phyloP scores from a whole-genome alignment of 768 basidiomycete species.

The Boletales sp. region DNA sequence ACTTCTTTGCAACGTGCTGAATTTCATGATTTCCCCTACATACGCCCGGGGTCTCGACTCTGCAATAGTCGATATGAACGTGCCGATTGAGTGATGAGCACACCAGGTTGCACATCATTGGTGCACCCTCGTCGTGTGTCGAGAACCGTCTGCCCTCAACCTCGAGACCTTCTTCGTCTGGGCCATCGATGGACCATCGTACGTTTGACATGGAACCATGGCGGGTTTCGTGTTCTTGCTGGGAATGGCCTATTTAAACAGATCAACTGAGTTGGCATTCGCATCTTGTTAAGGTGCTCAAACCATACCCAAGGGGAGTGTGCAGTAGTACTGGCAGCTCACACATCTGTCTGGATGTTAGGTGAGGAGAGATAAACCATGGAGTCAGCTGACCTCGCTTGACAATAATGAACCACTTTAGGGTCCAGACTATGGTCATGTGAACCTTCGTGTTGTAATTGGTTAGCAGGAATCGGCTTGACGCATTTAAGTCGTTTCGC shows the following conservation, averaged over 20 bases:
- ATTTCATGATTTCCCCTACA: slow-evolving; percentile 41
- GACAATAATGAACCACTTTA: slow-evolving; percentile 49
- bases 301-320: slow-evolving; percentile 44
- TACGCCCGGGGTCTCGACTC: slow-evolving; percentile 28
- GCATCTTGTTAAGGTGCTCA: too few species aligned
- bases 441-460: slow-evolving; percentile 40
- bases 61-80: slow-evolving; percentile 53
- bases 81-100: slow-evolving; percentile 53
- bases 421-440: slow-evolving; percentile 47
- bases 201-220: slow-evolving; percentile 61
- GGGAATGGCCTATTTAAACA: slow-evolving; percentile 43
- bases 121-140: slow-evolving; percentile 51
- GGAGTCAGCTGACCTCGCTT: slow-evolving; percentile 35
- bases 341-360: slow-evolving; percentile 37
- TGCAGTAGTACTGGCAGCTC: slow-evolving; percentile 57
- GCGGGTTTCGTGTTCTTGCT: slow-evolving; percentile 55
- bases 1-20: slow-evolving; percentile 39
- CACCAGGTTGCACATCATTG: slow-evolving; percentile 57
- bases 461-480: slow-evolving; percentile 41
- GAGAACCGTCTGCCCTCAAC: slow-evolving; percentile 52
- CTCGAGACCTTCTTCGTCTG: slow-evolving; percentile 46
- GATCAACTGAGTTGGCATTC: neutral
- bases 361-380: neutral
- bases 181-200: slow-evolving; percentile 51
- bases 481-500: slow-evolving; percentile 51